Evolutionary conservation across 139 green algal genomes (phyloP), one percentile per base, ranked within the genome.

Genomic region (Edaphochlamys debaryana): DNA sequence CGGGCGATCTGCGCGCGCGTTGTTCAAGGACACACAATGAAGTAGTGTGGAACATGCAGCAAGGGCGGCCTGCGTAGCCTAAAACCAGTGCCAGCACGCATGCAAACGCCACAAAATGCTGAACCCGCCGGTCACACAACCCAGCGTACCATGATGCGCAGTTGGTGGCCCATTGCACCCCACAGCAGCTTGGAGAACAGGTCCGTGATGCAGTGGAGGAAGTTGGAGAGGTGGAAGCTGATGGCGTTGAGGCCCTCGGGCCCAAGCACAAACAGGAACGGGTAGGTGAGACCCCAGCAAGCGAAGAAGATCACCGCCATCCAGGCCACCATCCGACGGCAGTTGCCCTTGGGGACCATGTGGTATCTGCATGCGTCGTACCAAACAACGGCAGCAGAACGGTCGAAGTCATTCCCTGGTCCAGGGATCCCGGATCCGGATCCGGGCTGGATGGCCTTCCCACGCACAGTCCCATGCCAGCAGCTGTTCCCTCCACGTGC

Each of bases 181-280:
- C 89, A 90, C 5, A 90, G 41, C 32, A 93, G 89, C 79, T 94
- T 94, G 54, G 89, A 91, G 20, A 91, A 27, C 74, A 94, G 75
- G 56, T 94, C 91, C 4, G 69, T 50, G 0, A 92, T 60, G 23
- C 72, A 87, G 58, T 90, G 81, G 17, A 66, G 42, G 38, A 91
- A 83, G n/a, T 38, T 79, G 15, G 71, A 67, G 36, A 36, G 48
- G 37, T 85, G 78, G 66, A 29, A 27, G 42, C 50, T 79, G 41
- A 92, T 85, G 41, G 85, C 76, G 34, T 56, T 66, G 40, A 93
- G 84, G n/a, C 84, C 86, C 79, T 91, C 86, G 32, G 86, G 89
- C n/a, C 89, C 89, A 23, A 90, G 34, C 37, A 88, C 68, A 67
- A 93, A 93, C 37, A 92, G 79, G 41, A 93, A 69, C 27, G 90